Conservation (phyloP, 2,329 filamentous ascomycete species). For the Microascus cirrosus region DNA sequence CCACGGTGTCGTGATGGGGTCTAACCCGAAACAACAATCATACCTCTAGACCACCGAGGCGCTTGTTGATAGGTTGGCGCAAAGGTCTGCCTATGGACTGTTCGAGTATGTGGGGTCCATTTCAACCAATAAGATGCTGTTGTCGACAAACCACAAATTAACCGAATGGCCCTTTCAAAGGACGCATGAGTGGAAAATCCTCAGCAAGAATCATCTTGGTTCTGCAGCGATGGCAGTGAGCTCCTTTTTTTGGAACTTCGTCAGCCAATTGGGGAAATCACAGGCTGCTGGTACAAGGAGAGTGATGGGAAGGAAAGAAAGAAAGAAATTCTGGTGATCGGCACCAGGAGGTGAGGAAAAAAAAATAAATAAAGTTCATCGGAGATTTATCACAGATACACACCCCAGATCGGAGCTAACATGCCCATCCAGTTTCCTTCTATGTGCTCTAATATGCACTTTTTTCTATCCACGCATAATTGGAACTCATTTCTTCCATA, state of each 20-base stretch:
- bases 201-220: no score
- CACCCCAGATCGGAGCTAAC: background rate
- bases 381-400: background rate
- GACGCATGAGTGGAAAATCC: no score
- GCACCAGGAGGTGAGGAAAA: background rate
- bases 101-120: no score
- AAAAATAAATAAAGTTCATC: background rate
- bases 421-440: background rate
- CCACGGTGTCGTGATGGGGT: conserved; percentile 5
- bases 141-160: no score
- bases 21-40: conserved; percentile 5
- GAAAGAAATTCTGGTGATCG: no score
- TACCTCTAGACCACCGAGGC: conserved; percentile 6
- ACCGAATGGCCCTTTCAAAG: no score
- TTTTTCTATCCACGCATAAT: background rate
- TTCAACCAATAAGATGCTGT: no score
- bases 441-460: background rate
- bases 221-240: no score
- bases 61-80: background rate
- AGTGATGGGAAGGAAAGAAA: no score
- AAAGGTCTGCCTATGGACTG: background rate
- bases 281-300: no score
- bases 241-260: no score
- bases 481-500: background rate
- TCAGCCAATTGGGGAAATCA: no score